Evolutionary conservation across 2,329 filamentous ascomycete genomes (phyloP), one percentile per base, ranked within the genome.

Genomic region (Aspergillus melleus): DNA sequence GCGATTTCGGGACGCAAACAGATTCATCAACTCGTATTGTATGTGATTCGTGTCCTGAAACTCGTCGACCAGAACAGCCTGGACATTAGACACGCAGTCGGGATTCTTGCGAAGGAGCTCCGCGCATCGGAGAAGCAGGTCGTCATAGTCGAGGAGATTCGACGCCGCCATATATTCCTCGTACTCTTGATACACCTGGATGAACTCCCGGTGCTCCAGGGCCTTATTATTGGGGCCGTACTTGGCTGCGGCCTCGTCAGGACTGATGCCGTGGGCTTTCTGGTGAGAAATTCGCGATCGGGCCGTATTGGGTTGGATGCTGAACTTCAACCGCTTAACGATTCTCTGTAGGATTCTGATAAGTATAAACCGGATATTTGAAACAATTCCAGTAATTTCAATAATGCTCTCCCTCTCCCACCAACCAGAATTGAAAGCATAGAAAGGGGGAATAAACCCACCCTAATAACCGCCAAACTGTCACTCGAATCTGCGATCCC

Each of bases 21-120:
- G 83, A 63, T 86, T 89, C 92, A 97, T 97, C 47, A 99, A 80
- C 67, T 97, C 92, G 70, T 96, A 98, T 74, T 99, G 94, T 4
- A 97, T 88, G 20, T 91, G 86, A 72, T 98, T 99, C 8, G 94
- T 98, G 76, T 99, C 94, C 76, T 99, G 94, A 64, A 97, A 99
- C 72, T 99, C 94, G 72, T 99, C 94, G 63, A 99, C 96, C 50
- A 99, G 82, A 6, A 98, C 92, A 0, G 91, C 87, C 74, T 97
- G 88, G 19, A 99, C 88, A 67, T 96, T 97, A 14, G 88, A 88
- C 3, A 97, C 93, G 69, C 93, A 97, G 14, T 85, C 81, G 0
- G 93, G 91, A 65, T 90, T 85, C 20, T 82, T 80, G 60, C 83
- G 84, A 20, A 99, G 83, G 11, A 99, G 83, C 60, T 96, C 87